Percentiles rank a stretch among this genome's conserved stretches.
phyloP scores from a whole-genome alignment of 202 grass and related monocot genomes.

The Eragrostis tef region DNA sequence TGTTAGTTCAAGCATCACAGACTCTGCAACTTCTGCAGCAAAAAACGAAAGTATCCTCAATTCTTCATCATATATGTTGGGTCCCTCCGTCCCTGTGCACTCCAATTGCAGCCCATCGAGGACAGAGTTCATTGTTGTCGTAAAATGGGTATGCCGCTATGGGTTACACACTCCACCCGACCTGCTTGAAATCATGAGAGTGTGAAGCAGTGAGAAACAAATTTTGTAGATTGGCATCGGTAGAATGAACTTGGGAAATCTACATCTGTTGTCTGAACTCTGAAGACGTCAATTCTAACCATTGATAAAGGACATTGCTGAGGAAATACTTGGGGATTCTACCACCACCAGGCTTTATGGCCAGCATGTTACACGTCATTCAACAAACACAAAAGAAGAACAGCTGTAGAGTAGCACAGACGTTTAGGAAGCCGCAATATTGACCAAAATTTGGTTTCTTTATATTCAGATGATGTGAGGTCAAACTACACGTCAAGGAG shows the following conservation, averaged over 20 bases:
- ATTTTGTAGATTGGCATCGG: no score
- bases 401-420: no score
- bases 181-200: no score
- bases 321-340: not conserved
- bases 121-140: constrained; percentile 58
- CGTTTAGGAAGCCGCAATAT: no score
- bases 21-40: constrained; percentile 66
- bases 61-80: no score
- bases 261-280: not conserved
- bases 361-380: not conserved
- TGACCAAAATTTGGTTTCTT: not conserved
- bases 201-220: no score
- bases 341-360: not conserved
- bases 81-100: no score
- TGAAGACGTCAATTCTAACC: not conserved
- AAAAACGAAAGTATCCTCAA: constrained; percentile 38
- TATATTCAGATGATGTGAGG: not conserved
- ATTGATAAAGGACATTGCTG: no score
- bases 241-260: not conserved
- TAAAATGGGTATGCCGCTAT: constrained; percentile 25
- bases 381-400: no score
- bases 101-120: constrained; percentile 63
- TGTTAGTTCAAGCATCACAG: constrained; percentile 48
- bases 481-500: constrained; percentile 7
- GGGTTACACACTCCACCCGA: no score